A percentile compares a stretch with the other conserved stretches of the same genome.
phyloP scores from a whole-genome alignment of 1,139 yeast genomes.

The Yamadazyma jaroonii region DNA sequence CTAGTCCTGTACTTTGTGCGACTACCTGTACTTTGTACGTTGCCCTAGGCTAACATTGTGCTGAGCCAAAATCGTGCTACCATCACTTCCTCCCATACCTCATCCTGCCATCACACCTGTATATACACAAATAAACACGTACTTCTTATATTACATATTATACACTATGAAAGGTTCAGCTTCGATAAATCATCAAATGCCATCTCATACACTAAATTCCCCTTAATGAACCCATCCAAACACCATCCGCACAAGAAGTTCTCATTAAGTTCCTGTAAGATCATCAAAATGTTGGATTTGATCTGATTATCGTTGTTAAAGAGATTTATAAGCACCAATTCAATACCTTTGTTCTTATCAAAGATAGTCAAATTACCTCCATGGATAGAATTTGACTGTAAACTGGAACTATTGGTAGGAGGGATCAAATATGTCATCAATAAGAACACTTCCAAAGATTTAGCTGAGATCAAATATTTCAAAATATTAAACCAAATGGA shows the following conservation, averaged over 20 bases:
- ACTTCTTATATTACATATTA: no score
- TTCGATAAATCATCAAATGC: conserved; percentile 36
- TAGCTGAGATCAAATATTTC: conserved; percentile 44
- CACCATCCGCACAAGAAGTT: conserved; percentile 50
- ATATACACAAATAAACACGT: no score
- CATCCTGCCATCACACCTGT: no score
- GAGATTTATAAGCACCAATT: conserved; percentile 34
- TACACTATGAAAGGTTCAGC: not conserved
- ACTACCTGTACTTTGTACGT: no score
- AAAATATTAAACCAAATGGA: conserved; percentile 46
- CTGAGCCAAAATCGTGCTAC: no score
- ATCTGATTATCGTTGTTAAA: conserved; percentile 38
- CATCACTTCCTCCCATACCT: no score
- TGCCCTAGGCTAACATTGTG: no score
- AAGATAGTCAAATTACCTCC: conserved; percentile 45
- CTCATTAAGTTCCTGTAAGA: conserved; percentile 44
- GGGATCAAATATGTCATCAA: conserved; percentile 44
- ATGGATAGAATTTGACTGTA: conserved; percentile 37
- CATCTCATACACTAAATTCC: conserved; percentile 41
- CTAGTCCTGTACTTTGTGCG: no score
- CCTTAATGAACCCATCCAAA: conserved; percentile 33
- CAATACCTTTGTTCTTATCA: conserved; percentile 48
- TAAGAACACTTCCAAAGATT: conserved; percentile 40
- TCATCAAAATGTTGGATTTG: conserved; percentile 42
- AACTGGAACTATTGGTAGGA: conserved; percentile 41